phyloP scores from a whole-genome alignment of 805 yeast species.

The Metschnikowia drakensbergensis region DNA sequence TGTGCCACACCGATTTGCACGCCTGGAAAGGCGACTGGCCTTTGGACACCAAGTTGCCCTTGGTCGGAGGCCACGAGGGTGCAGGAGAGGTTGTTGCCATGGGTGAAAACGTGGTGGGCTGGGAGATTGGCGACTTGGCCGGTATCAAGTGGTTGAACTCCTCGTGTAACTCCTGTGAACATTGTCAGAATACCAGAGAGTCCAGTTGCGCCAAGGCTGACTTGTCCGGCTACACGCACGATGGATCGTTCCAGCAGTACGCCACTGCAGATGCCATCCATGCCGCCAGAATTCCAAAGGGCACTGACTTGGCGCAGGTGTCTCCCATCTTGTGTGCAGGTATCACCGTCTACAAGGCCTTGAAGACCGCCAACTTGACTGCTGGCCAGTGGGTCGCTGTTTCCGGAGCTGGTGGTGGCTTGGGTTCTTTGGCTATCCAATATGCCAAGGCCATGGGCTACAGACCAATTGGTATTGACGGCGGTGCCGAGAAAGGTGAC shows the following conservation, averaged over 20 bases:
- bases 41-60: slow-evolving; percentile 63
- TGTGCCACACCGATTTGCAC: slow-evolving; percentile 91
- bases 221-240: slow-evolving; percentile 76
- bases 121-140: slow-evolving; percentile 75
- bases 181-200: slow-evolving; percentile 63
- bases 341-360: slow-evolving; percentile 85
- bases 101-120: slow-evolving; percentile 65
- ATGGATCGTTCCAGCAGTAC: slow-evolving; percentile 89
- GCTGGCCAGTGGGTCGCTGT: slow-evolving; percentile 77
- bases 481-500: slow-evolving; percentile 59
- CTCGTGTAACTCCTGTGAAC: slow-evolving; percentile 74
- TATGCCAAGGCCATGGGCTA: slow-evolving; percentile 76
- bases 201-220: slow-evolving; percentile 68
- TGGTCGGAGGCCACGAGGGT: slow-evolving; percentile 89
- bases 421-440: slow-evolving; percentile 71
- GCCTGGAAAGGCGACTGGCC: slow-evolving; percentile 97
- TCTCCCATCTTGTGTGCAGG: slow-evolving; percentile 91
- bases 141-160: slow-evolving; percentile 84
- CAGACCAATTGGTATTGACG: slow-evolving; percentile 68
- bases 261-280: slow-evolving; percentile 86
- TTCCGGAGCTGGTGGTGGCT: slow-evolving; percentile 79
- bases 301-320: slow-evolving; percentile 67
- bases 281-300: slow-evolving; percentile 75
- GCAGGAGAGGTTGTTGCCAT: slow-evolving; percentile 80
- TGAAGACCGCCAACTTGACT: slow-evolving; percentile 67